phyloP scores from a whole-genome alignment of 2,329 filamentous ascomycete species.

The Zelopaecilomyces penicillatus region DNA sequence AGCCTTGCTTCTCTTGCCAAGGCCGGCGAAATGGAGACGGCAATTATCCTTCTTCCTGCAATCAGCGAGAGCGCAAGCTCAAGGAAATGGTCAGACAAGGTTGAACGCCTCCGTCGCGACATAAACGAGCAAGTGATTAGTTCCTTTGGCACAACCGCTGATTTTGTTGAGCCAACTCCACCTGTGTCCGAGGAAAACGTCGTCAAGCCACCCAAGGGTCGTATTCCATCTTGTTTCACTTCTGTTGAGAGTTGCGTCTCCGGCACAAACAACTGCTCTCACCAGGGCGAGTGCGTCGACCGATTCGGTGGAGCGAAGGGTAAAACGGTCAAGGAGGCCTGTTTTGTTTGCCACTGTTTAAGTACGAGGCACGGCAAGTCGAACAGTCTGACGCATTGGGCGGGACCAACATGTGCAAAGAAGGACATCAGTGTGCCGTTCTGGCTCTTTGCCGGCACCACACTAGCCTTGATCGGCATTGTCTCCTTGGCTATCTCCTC shows the following conservation, averaged over 20 bases:
- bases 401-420: constrained; percentile 81
- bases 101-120: constrained; percentile 36
- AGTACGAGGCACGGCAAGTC: constrained; percentile 44
- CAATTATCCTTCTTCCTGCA: constrained; percentile 46
- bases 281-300: constrained; percentile 68
- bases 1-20: constrained; percentile 38
- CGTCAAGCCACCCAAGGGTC: constrained; percentile 27
- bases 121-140: constrained; percentile 42
- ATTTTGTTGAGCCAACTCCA: constrained; percentile 17
- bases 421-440: constrained; percentile 82
- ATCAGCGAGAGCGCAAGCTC: constrained; percentile 29
- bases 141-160: constrained; percentile 21
- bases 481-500: constrained; percentile 66
- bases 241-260: constrained; percentile 59
- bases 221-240: constrained; percentile 66
- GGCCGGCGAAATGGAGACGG: constrained; percentile 45
- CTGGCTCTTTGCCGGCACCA: constrained; percentile 74
- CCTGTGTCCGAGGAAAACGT: constrained; percentile 22
- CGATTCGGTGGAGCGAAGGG: constrained; percentile 46
- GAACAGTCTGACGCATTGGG: constrained; percentile 66
- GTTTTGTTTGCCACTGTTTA: constrained; percentile 73
- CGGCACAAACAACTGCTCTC: constrained; percentile 70
- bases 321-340: constrained; percentile 37
- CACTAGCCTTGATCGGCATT: constrained; percentile 58
- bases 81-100: constrained; percentile 32